Base-by-base conservation (phyloP, 352 stramenopile species). In the Pythium sp. region DNA sequence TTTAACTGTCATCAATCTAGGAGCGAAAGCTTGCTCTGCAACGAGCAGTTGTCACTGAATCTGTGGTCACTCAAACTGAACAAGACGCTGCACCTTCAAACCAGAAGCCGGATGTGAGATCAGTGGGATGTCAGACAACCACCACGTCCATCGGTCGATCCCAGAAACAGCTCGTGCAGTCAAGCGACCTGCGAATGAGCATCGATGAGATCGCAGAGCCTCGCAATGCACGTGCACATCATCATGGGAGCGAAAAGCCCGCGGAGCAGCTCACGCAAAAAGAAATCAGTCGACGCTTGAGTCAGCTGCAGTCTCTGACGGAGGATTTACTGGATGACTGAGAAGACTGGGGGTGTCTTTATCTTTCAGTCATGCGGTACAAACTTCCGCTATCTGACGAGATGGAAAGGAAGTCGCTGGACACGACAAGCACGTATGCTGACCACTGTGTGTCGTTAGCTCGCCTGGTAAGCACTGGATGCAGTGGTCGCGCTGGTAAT, bases 311-410 rank as follows among this genome's bases (percentile, higher is more conserved):
- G 49, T 81, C 71, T 4, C 71, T 92, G 38, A 89, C 80, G 2
- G 79, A 82, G 32, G 88, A 78, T 38, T 71, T 92, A 24, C 51
- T 92, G 20, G 77, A 73, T 1, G 80, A 92, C 34, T 90, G 53
- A 78, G 7, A 7, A 2, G n/a, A 56, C 8, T n/a, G 38, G 6
- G 28, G n/a, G 5, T n/a, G 8, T 3, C n/a, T 30, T 34, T 28
- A n/a, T 43, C 5, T 43, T 43, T 18, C 20, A 5, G 9, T 32
- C 18, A 63, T 12, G 55, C 36, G 5, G 60, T 34, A 30, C 74
- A 80, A 20, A 72, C 34, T 24, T 78, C 74, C 0, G 26, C 24
- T 9, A 41, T 12, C 0, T 26, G 18, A n/a, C 28, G 63, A 15
- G 54, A 70, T 18, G 47, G 58, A 57, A 87, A 90, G 5, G 55